Base-by-base conservation (phyloP, 2,329 filamentous ascomycete genomes). In the Gnomoniopsis sp. region DNA sequence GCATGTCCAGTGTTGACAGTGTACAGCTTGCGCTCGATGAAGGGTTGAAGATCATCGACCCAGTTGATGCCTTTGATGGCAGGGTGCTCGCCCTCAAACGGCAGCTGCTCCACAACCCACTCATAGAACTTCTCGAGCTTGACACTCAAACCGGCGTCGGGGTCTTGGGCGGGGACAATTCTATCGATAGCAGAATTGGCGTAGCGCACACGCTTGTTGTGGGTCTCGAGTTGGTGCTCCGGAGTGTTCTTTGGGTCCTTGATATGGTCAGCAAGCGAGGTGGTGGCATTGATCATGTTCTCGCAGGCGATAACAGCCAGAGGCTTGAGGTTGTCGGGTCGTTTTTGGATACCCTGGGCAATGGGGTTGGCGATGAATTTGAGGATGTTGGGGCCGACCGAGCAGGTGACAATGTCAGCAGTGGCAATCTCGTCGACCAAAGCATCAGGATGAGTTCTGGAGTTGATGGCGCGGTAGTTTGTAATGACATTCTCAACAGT, bases 1-100 rank as follows among this genome's bases (percentile, higher is more conserved):
- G 95, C 95, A 73, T 99, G 95, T 57, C 92, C 90, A 22, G 95
- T 99, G 85, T 99, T 99, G 83, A 99, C 93, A 22, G 95, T 99
- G 83, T 93, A 99, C 65, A 99, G 88, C 85, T 99, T 99, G 75
- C 95, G 93, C 86, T 99, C 95, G 69, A 99, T 98, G 79, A 93
- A 99, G 59, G 95, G 95, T 71, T 88, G 84, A 33, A 99, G 86
- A 77, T 98, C 83, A 64, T 91, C 87, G 60, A 98, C 95, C 86
- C 91, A 97, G 78, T 96, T 90, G 72, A 98, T 88, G 61, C 93
- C 93, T 65, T 95, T 76, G 69, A 99, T 93, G 19, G 84, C 76
- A 6, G 92, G 93, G 66, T 85, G 82, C 55, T 82, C 80, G 63
- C 88, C 84, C 64, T 87, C 82, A 75, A 98, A 97, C 2, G 93